These are phyloP conservation scores for Globisporangium canariense DNA, from an alignment of 352 stramenopile species.

Conservation along the genomic window DNA sequence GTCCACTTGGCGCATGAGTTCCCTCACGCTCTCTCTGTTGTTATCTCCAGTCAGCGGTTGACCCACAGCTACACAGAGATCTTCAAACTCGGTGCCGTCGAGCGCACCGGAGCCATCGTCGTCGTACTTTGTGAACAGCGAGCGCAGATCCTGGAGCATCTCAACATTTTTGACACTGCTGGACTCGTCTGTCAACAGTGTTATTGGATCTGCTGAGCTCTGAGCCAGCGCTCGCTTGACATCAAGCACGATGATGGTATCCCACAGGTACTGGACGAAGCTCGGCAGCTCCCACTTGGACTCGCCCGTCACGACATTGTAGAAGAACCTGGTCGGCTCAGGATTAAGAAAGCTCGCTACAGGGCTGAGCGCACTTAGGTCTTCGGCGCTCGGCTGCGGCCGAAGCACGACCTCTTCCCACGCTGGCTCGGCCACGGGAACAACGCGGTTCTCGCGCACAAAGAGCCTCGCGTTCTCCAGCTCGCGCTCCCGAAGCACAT, in stretches of 20 bases:
- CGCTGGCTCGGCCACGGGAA: conserved; percentile 23
- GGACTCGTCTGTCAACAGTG: conserved; percentile 15
- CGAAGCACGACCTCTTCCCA: conserved; percentile 46
- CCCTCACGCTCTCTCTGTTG: conserved; percentile 14
- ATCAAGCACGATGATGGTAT: conserved; percentile 23
- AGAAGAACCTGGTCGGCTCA: conserved; percentile 34
- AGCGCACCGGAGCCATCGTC: conserved; percentile 50
- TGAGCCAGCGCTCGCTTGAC: conserved; percentile 13
- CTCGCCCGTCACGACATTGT: conserved; percentile 50
- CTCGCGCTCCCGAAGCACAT: conserved; percentile 28
- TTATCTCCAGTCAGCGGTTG: conserved; percentile 29
- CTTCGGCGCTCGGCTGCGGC: conserved; percentile 11
- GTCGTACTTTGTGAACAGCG: conserved; percentile 54
- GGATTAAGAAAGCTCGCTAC: background rate
- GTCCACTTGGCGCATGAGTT: conserved; percentile 45
- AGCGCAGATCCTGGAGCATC: conserved; percentile 40
- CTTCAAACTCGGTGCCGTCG: conserved; percentile 49
- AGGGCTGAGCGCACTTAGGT: background rate
- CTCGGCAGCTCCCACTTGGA: conserved; percentile 43
- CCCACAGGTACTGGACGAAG: conserved; percentile 35
- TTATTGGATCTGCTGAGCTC: background rate
- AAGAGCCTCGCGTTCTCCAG: conserved; percentile 11
- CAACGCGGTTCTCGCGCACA: conserved; percentile 9
- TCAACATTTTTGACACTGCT: conserved; percentile 18
- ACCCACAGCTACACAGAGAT: conserved; percentile 53